phyloP scores from a whole-genome alignment of 2,329 filamentous ascomycete genomes.

The Byssoonygena ceratinophila region DNA sequence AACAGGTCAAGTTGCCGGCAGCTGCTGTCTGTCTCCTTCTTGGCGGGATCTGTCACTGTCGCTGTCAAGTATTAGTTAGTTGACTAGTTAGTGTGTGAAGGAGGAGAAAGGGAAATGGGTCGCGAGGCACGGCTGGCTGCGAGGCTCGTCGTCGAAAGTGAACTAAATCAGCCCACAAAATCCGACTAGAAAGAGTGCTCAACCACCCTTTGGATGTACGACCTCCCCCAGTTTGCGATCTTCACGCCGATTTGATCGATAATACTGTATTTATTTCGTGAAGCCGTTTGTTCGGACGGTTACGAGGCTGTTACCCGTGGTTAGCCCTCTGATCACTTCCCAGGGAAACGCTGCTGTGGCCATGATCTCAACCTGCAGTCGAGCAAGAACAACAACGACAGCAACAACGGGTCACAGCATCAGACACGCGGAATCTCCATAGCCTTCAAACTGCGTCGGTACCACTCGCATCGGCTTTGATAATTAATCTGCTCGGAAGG shows the following conservation, averaged over 20 bases:
- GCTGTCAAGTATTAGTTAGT: too few species aligned
- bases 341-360: conserved; percentile 4
- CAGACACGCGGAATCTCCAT: conserved; percentile 9
- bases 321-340: conserved; percentile 3
- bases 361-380: conserved; percentile 1
- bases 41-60: background rate
- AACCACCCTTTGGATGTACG: background rate
- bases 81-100: too few species aligned
- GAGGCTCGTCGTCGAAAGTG: background rate
- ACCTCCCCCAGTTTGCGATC: background rate
- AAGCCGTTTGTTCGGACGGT: conserved; percentile 1
- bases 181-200: background rate
- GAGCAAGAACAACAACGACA: background rate
- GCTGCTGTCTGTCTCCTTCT: background rate
- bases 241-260: background rate
- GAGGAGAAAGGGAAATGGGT: background rate
- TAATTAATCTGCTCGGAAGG: background rate
- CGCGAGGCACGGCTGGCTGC: background rate
- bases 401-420: conserved; percentile 10
- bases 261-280: conserved; percentile 5
- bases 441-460: background rate
- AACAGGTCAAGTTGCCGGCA: background rate
- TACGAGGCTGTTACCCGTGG: conserved; percentile 9
- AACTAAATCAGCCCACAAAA: background rate
- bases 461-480: background rate